Base-by-base conservation (phyloP, 768 basidiomycete genomes). In the Daedaleopsis nitida region DNA sequence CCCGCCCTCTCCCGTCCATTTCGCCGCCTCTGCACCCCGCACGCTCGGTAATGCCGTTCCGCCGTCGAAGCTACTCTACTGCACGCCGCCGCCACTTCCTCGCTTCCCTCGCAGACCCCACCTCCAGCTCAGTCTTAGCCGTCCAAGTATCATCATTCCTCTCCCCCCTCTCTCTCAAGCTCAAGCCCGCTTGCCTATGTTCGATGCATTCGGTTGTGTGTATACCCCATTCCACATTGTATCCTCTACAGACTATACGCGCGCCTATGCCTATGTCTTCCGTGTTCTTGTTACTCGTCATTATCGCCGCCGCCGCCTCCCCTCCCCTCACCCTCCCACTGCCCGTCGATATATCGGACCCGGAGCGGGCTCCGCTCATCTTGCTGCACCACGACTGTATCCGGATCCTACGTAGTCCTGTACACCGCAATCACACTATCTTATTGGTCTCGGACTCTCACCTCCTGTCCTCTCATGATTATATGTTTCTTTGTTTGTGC, bases 341-440 rank as follows among this genome's bases (percentile, higher is more conserved):
- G 14, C 21, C 17, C 47, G 11, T 57, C 27, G 50, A 7, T 52
- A 37, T 59, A 21, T 16, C 37, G 58, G 51, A 59, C 53, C 48
- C 48, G 59, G 59, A 60, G 54, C 59, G 43, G 59, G 60, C 60
- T 57, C 50, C 60, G 55, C 60, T 48, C 60, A 23, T 44, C 55
- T 43, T 19, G 27, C 27, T 32, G 27, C 39, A 62, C 45, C 17
- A 23, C 49, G 60, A 61, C 55, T 44, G 50, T 49, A 24, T 49
- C 16, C 21, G 47, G 47, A 49, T 11, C 47, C 27, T 32, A 49
- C 21, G 47, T 49, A 21, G 23, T 49, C n/a, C 21, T 49, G 47
- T 49, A 49, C 21, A 32, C 23, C 47, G 23, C 47, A 49, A 49
- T 24, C 39, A 8, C 37, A 23, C 47, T 49, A 49, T 49, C 47